Conservation (phyloP, 345 rosid genomes). For the Raphanus raphanistrum region DNA sequence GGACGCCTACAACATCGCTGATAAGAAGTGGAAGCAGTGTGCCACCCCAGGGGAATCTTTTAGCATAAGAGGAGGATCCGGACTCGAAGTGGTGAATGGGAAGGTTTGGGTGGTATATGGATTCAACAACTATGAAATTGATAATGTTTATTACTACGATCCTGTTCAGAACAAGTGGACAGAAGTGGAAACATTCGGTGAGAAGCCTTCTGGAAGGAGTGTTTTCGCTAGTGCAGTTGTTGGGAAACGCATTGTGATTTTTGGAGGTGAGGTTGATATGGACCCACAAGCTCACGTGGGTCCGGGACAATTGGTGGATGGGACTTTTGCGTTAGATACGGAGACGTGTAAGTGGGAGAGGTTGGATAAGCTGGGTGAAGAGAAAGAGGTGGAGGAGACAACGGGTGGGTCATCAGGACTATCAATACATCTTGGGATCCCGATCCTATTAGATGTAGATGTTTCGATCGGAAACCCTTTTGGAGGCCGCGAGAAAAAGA, state of each 20-base stretch:
- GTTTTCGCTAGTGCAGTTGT: conserved; percentile 33
- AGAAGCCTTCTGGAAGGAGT: conserved; percentile 30
- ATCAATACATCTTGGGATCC: not conserved
- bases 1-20: conserved; percentile 22
- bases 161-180: conserved; percentile 26
- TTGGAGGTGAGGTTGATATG: conserved; percentile 36
- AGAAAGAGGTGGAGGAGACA: not conserved
- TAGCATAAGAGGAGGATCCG: conserved; percentile 34
- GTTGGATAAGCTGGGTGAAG: conserved; percentile 14
- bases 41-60: conserved; percentile 16
- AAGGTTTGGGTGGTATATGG: conserved; percentile 38
- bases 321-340: conserved; percentile 29
- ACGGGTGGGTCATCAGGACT: not conserved
- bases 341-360: conserved; percentile 32
- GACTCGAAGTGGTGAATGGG: conserved; percentile 34
- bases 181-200: conserved; percentile 30
- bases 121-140: conserved; percentile 23
- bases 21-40: conserved; percentile 26
- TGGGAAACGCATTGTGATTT: conserved; percentile 33
- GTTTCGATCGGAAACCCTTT: not conserved
- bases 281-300: conserved; percentile 27
- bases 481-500: not conserved
- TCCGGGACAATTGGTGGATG: conserved; percentile 30
- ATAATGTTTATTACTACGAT: conserved; percentile 27
- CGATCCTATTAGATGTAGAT: not conserved